phyloP scores from a whole-genome alignment of 306 rosid genomes.

The Trifolium repens region DNA sequence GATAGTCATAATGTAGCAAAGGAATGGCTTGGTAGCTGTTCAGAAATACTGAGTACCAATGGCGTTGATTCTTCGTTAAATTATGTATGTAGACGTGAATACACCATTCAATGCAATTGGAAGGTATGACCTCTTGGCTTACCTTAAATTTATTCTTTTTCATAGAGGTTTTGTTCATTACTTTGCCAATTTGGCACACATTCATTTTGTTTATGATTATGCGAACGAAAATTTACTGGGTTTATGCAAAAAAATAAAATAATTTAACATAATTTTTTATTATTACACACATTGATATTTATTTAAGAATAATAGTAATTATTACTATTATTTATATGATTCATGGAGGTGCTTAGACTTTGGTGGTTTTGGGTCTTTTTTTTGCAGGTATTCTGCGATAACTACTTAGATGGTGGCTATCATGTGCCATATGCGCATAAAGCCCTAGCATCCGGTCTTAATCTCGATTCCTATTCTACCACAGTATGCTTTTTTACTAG shows the following conservation, averaged over 20 bases:
- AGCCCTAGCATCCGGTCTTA: constrained; percentile 81
- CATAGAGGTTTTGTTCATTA: constrained; percentile 28
- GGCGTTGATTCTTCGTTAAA: constrained; percentile 76
- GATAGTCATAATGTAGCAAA: constrained; percentile 49
- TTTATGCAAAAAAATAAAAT: too few species aligned
- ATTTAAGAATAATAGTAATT: neutral
- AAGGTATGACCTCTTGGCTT: constrained; percentile 58
- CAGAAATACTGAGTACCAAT: constrained; percentile 59
- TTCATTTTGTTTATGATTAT: constrained; percentile 27
- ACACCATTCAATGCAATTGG: constrained; percentile 91
- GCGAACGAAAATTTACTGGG: neutral
- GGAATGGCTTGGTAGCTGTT: constrained; percentile 89
- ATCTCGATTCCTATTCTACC: constrained; percentile 76
- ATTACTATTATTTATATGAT: neutral
- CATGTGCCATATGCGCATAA: constrained; percentile 94
- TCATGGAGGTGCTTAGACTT: constrained; percentile 25
- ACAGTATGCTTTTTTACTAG: constrained; percentile 56
- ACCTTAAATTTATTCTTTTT: constrained; percentile 26
- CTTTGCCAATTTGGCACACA: constrained; percentile 13
- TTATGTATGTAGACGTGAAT: constrained; percentile 76
- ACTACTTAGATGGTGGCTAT: constrained; percentile 96
- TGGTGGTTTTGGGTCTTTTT: constrained; percentile 17
- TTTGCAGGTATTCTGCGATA: constrained; percentile 89
- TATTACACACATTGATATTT: neutral
- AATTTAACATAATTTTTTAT: too few species aligned